Evolutionary conservation across 768 basidiomycete genomes (phyloP), one percentile per base, ranked within the genome.

Genomic region (Pholiota conissans): DNA sequence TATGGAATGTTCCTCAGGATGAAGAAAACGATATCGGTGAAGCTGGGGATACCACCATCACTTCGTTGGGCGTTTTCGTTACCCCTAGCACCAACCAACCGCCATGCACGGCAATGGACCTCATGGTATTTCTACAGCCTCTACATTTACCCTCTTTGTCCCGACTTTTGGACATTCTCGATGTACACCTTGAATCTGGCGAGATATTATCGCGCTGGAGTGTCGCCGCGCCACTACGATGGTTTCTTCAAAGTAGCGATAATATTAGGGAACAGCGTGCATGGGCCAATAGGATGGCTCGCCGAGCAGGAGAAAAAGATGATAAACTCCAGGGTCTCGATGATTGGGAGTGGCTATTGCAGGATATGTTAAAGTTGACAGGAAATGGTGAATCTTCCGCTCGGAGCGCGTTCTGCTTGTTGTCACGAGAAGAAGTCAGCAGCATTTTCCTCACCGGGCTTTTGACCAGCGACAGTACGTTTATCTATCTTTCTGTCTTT

Each of bases 171-270:
- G 96, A 99, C 68, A 85, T 94, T 50, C 81, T 98, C 51, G 96
- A 98, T 71, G 84, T 96, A 1, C 96, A 98, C 70, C 81, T 99
- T 11, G 93, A 97, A 67, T 90, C 91, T 0, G 95, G 93, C 20
- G 96, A 98, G 71, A 92, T 94, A 42, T 76, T 99, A 16, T 83
- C 91, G 2, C 82, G 93, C 27, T 99, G 95, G 95, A 82, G 81
- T 64, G 90, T 90, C 1, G 82, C 90, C 22, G 89, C 89, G 2
- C 87, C 91, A 2, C 73, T 98, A 42, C 81, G 86, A n/a, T 98
- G 94, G 91, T 92, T 98, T 71, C 75, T 98, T 18, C 90, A 88
- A 64, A 91, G 92, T 59, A 78, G 84, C 54, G 71, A 79, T 16
- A 79, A 93, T 66, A 73, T 70, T 20, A 70, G 72, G 1, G 86